A percentile compares a stretch with the other conserved stretches of the same genome.
These are phyloP conservation scores for Striga asiatica DNA, from an alignment of 257 asterid genomes.

Conservation along the genomic window DNA sequence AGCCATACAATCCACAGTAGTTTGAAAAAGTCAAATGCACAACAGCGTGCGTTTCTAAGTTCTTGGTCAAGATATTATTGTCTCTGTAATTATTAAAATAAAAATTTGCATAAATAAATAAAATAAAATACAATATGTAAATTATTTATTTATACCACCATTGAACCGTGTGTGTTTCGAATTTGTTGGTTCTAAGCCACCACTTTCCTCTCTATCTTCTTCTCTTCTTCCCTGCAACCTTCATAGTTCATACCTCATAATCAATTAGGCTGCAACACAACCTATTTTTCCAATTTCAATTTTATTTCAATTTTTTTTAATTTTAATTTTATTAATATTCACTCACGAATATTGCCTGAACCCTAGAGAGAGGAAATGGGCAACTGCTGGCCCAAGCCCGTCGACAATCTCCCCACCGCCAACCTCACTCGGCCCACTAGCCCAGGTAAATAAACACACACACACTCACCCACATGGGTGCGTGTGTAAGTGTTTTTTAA, in stretches of 20 bases:
- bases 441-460: conserved; percentile 19
- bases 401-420: conserved; percentile 12
- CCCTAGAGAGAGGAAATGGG: conserved; percentile 27
- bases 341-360: not conserved
- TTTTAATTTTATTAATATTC: not conserved
- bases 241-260: no score
- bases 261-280: no score
- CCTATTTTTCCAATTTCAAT: no score
- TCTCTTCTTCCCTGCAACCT: no score
- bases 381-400: conserved; percentile 38
- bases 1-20: no score
- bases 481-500: not conserved
- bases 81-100: no score
- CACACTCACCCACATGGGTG: not conserved
- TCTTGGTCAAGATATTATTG: no score
- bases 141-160: not conserved
- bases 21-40: no score
- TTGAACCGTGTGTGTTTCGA: no score
- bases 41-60: no score
- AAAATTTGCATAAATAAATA: no score
- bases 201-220: conserved; percentile 10
- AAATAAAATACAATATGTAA: not conserved
- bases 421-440: conserved; percentile 20
- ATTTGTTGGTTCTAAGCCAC: not conserved
- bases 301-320: no score